phyloP scores from a whole-genome alignment of 2,329 filamentous ascomycete genomes.

The Sporothrix humicola region DNA sequence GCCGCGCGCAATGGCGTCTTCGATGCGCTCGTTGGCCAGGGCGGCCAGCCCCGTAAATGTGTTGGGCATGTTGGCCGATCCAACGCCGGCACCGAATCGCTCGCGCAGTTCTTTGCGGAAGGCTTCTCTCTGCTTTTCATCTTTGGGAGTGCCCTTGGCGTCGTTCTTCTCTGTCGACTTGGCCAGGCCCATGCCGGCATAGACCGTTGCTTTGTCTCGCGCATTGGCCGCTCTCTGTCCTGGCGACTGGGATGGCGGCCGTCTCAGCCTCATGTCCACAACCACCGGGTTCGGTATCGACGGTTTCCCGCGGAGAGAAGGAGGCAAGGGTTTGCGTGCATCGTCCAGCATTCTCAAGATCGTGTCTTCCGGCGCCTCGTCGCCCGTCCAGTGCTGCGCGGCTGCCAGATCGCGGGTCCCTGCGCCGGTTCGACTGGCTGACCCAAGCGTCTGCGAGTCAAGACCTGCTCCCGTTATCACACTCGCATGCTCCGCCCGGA shows the following conservation, averaged over 20 bases:
- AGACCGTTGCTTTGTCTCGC: slow-evolving; percentile 62
- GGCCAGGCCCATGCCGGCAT: slow-evolving; percentile 49
- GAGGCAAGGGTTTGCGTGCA: slow-evolving; percentile 70
- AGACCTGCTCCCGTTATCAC: slow-evolving; percentile 56
- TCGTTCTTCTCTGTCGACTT: not conserved
- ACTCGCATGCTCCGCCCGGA: slow-evolving; percentile 56
- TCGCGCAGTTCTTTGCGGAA: slow-evolving; percentile 77
- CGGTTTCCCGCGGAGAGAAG: slow-evolving; percentile 54
- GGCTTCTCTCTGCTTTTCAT: slow-evolving; percentile 73
- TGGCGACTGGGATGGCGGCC: slow-evolving; percentile 48
- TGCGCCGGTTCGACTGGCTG: slow-evolving; percentile 62
- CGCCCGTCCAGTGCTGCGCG: slow-evolving; percentile 76
- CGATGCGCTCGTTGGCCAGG: slow-evolving; percentile 86
- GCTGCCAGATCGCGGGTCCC: slow-evolving; percentile 72
- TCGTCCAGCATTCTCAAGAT: slow-evolving; percentile 86
- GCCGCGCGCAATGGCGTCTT: slow-evolving; percentile 88
- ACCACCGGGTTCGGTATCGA: slow-evolving; percentile 50
- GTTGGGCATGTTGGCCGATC: slow-evolving; percentile 65
- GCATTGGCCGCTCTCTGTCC: slow-evolving; percentile 60
- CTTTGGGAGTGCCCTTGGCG: slow-evolving; percentile 57
- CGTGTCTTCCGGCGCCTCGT: slow-evolving; percentile 74
- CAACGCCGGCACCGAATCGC: slow-evolving; percentile 77
- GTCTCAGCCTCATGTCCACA: slow-evolving; percentile 59
- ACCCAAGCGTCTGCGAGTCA: slow-evolving; percentile 27
- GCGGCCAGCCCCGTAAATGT: slow-evolving; percentile 78